phyloP scores from a whole-genome alignment of 352 stramenopile species.

The Pythium apleroticum region DNA sequence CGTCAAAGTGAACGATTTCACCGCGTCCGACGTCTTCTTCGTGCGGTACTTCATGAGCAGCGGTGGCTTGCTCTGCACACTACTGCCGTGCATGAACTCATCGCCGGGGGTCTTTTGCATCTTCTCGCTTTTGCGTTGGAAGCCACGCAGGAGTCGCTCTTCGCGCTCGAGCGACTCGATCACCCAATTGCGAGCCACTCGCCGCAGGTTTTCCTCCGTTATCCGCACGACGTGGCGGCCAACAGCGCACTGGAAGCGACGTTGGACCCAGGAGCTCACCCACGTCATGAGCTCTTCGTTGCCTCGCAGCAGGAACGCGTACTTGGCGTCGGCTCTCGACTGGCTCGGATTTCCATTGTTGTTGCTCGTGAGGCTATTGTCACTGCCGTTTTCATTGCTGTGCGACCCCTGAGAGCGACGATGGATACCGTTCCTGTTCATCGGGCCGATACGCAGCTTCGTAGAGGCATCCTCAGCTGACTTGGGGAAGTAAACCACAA shows the following conservation, averaged over 20 bases:
- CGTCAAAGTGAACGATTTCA: constrained; percentile 25
- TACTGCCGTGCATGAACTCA: neutral
- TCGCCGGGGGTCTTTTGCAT: constrained; percentile 12
- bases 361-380: neutral
- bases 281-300: constrained; percentile 32
- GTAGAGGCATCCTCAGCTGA: constrained; percentile 3
- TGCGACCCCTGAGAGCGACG: neutral
- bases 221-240: constrained; percentile 28
- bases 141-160: neutral
- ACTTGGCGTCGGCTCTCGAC: constrained; percentile 15
- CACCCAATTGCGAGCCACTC: constrained; percentile 16
- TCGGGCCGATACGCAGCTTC: neutral
- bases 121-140: constrained; percentile 12
- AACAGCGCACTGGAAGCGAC: constrained; percentile 36
- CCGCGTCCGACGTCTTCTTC: constrained; percentile 4
- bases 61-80: constrained; percentile 6
- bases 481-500: constrained; percentile 27
- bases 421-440: neutral
- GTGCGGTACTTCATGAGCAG: constrained; percentile 23
- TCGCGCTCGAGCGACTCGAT: constrained; percentile 25
- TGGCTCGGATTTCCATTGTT: neutral
- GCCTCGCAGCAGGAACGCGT: constrained; percentile 32
- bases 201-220: constrained; percentile 23
- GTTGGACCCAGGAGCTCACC: constrained; percentile 35
- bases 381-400: constrained; percentile 6